Base-by-base conservation (phyloP, 805 yeast genomes). In the Tetrapisispora arboricola region DNA sequence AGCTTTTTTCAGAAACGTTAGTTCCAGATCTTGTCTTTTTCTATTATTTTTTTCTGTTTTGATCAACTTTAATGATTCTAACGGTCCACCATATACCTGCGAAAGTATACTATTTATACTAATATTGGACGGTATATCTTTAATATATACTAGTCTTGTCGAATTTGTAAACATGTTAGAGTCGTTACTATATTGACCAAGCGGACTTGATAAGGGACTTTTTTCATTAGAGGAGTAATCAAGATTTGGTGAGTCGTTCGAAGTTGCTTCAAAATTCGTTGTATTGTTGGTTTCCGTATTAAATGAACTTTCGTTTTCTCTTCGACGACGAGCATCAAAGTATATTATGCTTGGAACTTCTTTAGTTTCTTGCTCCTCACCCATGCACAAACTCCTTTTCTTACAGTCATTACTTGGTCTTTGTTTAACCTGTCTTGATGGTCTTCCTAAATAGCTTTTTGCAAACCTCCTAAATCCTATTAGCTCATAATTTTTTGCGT, bases 31-130 rank as follows among this genome's bases (percentile, higher is more conserved):
- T 40, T 49, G 66, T 52, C 64, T 41, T 41, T 49, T 26, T 45
- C 37, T 26, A 2, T 37, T 39, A 6, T 29, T 25, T 9, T 45
- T 42, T 3, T 44, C 48, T 25, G 42, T 42, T 6, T 39, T 38
- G 2, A 50, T 54, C 22, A 65, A 49, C 12, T 57, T 62, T 4
- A 79, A 49, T 38, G 67, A 69, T 46, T 80, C 84, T 38, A 83
- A 58, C 0, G 85, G 83, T 0, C 94, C 94, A 2, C 92, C 88
- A 48, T 68, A 64, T 0, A 80, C 63, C 40, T 75, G 81, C 1
- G 75, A 53, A 16, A 83, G 48, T 9, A 81, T 60, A 29, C 75
- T 64, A 18, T 65, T 65, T 8, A 77, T 47, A 8, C 80, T 76
- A 8, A 73, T 66, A 22, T 55, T 50, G 0, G 50, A 40, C 0